phyloP scores from a whole-genome alignment of 495 filamentous ascomycete genomes.

The Letharia columbiana region DNA sequence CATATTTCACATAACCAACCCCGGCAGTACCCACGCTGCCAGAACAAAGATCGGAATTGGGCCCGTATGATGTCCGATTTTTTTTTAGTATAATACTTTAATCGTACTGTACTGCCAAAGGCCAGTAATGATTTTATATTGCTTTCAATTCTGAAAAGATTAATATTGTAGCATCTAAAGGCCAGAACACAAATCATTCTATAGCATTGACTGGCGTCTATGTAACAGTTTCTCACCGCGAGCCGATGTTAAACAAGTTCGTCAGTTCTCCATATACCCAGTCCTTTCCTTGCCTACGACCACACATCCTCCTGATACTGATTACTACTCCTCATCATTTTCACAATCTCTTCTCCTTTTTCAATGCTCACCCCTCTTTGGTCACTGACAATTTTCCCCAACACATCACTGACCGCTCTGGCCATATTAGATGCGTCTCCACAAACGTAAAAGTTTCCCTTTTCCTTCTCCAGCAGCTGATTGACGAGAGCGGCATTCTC shows the following conservation, averaged over 20 bases:
- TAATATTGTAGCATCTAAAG: not conserved
- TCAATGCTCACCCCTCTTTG: constrained; percentile 70
- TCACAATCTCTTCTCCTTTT: constrained; percentile 92
- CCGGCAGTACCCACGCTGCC: not conserved
- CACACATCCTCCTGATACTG: constrained; percentile 97
- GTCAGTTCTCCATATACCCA: constrained; percentile 1
- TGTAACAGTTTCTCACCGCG: not conserved
- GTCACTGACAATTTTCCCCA: constrained; percentile 75
- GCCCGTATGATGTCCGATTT: not conserved
- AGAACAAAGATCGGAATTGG: not conserved
- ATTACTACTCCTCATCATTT: constrained; percentile 84
- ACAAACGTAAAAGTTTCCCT: constrained; percentile 95
- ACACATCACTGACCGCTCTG: constrained; percentile 79
- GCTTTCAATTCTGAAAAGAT: not conserved
- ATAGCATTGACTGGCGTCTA: not conserved
- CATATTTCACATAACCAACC: not conserved
- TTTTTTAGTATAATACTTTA: not conserved
- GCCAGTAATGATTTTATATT: not conserved
- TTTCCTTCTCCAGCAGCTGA: constrained; percentile 73
- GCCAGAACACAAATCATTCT: not conserved
- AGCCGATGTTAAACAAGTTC: not conserved
- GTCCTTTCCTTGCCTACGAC: constrained; percentile 49
- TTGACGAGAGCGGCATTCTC: constrained; percentile 79
- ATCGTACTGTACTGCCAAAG: not conserved
- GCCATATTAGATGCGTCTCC: constrained; percentile 99